phyloP scores from a whole-genome alignment of 306 rosid species.

The Hippophae gyantsensis region DNA sequence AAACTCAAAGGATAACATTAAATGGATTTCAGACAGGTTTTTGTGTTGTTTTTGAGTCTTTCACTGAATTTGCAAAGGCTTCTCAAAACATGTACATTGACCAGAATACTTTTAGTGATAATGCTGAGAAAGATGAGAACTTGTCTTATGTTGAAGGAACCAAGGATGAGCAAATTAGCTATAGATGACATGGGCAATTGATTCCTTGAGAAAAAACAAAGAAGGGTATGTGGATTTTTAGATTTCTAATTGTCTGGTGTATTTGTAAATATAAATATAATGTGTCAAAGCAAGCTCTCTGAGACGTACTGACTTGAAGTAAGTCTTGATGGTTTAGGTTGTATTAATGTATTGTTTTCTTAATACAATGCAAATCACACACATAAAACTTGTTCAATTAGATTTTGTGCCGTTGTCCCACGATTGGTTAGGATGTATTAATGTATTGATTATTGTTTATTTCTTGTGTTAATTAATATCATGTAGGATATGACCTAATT shows the following conservation, averaged over 20 bases:
- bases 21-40: constrained; percentile 75
- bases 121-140: constrained; percentile 38
- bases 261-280: constrained; percentile 30
- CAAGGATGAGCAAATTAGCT: constrained; percentile 29
- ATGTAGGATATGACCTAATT: no score
- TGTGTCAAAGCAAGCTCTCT: no score
- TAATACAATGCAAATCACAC: no score
- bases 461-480: no score
- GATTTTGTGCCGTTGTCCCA: no score
- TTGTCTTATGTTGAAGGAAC: constrained; percentile 37
- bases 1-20: constrained; percentile 61
- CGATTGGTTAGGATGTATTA: no score
- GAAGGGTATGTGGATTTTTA: constrained; percentile 11
- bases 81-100: constrained; percentile 66
- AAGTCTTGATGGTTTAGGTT: no score
- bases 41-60: constrained; percentile 64
- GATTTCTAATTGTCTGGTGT: constrained; percentile 5
- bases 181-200: constrained; percentile 20
- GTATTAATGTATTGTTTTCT: no score
- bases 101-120: constrained; percentile 47
- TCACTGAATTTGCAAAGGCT: constrained; percentile 63
- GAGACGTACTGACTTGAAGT: no score
- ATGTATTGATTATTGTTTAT: no score
- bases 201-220: background rate
- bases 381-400: no score